phyloP scores from a whole-genome alignment of 306 rosid genomes.

The Astragalus glycyphyllos region DNA sequence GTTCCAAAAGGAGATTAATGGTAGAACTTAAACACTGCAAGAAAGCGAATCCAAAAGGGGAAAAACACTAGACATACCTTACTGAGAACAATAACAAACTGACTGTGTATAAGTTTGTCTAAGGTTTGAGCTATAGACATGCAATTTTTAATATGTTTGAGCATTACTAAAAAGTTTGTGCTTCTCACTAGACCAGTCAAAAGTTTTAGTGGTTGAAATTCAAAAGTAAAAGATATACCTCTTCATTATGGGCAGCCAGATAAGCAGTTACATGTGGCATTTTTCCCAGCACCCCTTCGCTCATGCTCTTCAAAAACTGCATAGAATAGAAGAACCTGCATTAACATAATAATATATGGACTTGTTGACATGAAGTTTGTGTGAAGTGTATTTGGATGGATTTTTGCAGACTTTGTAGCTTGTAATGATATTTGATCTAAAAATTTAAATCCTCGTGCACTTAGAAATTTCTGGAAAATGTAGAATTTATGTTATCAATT shows the following conservation, averaged over 20 bases:
- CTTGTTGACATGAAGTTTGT: slow-evolving; percentile 32
- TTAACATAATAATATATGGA: slow-evolving; percentile 39
- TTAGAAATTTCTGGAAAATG: slow-evolving; percentile 12
- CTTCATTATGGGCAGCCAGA: slow-evolving; percentile 50
- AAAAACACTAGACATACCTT: too few relatives aligned
- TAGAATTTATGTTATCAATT: too few relatives aligned
- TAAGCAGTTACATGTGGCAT: slow-evolving; percentile 54
- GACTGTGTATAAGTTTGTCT: too few relatives aligned
- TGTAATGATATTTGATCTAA: slow-evolving; percentile 23
- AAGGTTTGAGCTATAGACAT: neutral
- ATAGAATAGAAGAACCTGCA: slow-evolving; percentile 39
- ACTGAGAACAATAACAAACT: too few relatives aligned
- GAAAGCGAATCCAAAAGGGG: too few relatives aligned
- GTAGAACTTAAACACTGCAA: too few relatives aligned
- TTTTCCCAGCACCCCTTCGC: slow-evolving; percentile 58
- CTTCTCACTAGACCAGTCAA: slow-evolving; percentile 18
- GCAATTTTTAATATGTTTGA: neutral
- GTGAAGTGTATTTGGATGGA: slow-evolving; percentile 14
- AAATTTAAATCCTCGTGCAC: slow-evolving; percentile 11
- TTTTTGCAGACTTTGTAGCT: too few relatives aligned
- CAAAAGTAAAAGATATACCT: slow-evolving; percentile 53
- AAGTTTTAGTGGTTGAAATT: slow-evolving; percentile 32
- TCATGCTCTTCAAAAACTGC: slow-evolving; percentile 67
- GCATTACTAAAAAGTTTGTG: neutral
- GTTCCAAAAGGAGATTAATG: too few relatives aligned